Evolutionary conservation across 257 asterid genomes (phyloP).

Genomic region (Hygrophila difformis): DNA sequence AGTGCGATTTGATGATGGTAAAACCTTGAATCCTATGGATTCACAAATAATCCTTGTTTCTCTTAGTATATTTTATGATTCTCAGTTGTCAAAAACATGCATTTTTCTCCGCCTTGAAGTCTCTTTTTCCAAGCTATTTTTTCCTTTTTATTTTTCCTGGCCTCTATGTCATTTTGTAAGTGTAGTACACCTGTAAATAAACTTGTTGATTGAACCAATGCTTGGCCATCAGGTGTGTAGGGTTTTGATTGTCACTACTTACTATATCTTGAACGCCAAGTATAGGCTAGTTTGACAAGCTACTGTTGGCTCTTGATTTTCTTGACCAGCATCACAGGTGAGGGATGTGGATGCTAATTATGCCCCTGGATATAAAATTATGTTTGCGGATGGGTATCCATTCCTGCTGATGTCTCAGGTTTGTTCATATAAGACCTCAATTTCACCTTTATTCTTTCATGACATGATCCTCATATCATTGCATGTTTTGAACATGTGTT

Average conservation of each 20-base stretch:
- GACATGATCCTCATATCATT: no score
- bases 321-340: conserved; percentile 30
- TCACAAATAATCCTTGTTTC: background rate
- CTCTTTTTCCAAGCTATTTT: no score
- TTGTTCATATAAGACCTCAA: background rate
- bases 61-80: background rate
- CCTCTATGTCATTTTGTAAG: no score
- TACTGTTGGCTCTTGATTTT: conserved; percentile 2
- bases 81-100: background rate
- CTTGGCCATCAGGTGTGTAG: no score
- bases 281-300: background rate
- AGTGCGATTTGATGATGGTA: conserved; percentile 67
- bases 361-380: conserved; percentile 36
- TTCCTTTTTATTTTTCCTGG: no score
- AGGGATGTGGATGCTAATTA: conserved; percentile 40
- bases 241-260: background rate
- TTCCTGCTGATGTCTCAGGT: conserved; percentile 63
- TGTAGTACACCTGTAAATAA: no score
- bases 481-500: background rate
- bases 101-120: background rate
- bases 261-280: background rate
- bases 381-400: conserved; percentile 50
- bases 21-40: background rate
- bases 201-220: no score
- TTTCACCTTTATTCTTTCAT: background rate